Evolutionary conservation across 495 filamentous ascomycete species (phyloP), one percentile per base, ranked within the genome.

Genomic region (Penicillium chermesinum): DNA sequence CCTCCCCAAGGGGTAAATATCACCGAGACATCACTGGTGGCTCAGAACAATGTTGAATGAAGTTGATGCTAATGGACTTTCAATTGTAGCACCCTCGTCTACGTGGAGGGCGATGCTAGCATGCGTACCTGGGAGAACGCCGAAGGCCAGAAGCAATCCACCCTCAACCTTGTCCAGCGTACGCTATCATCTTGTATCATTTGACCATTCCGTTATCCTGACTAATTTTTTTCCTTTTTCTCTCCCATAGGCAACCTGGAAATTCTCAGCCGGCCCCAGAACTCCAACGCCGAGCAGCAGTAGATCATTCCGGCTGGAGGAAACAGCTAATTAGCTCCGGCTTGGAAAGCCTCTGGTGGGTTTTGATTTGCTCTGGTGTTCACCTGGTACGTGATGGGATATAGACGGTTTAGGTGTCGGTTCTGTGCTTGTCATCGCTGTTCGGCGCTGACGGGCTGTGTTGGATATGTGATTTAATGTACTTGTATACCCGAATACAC

Each of bases 1-100:
- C 46, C 66, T 94, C 66, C 78, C 74, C 22, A 95, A 93, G 73
- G 90, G 90, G 88, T 94, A 72, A 65, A 86, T 79, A 18, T 52
- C 40, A 16, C 21, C n/a, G 19, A 35, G n/a, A 4, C 22, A 21
- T 37, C 9, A 37, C 12, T 18, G n/a, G n/a, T n/a, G n/a, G n/a
- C n/a, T n/a, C n/a, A n/a, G n/a, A n/a, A n/a, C n/a, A n/a, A n/a
- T n/a, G n/a, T n/a, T n/a, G n/a, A n/a, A n/a, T n/a, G 5, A 40
- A 15, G 33, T 17, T 12, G 0, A 41, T 34, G 12, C 16, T 15
- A n/a, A 40, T 41, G 20, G 22, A 20, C 34, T 50, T 63, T 25
- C 40, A 46, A 47, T 39, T 44, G 46, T 60, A 88, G 85, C 16
- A 73, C 85, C 2, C 67, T 85, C 27, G 71, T 91, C 15, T 85